These are phyloP conservation scores for Cytospora piceicola DNA, from an alignment of 2,329 filamentous ascomycete species.

Conservation along the genomic window DNA sequence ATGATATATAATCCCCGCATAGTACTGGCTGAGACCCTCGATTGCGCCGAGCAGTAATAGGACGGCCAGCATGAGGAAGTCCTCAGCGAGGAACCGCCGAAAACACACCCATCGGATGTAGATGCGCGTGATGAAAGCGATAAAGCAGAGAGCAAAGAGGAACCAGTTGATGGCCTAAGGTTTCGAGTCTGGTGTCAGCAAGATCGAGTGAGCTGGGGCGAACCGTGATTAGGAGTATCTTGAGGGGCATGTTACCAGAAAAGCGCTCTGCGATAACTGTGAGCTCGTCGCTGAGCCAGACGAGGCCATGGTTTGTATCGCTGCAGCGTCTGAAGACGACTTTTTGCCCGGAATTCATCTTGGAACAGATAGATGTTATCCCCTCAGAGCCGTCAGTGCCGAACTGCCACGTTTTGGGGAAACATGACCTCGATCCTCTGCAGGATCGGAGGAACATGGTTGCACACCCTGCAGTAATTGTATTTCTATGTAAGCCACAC, in stretches of 20 bases:
- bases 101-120: slow-evolving; percentile 29
- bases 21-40: slow-evolving; percentile 21
- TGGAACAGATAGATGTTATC: not conserved
- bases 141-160: slow-evolving; percentile 23
- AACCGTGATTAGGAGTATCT: not conserved
- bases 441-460: not conserved
- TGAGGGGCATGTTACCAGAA: slow-evolving; percentile 18
- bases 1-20: slow-evolving; percentile 24
- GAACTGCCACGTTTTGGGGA: not conserved
- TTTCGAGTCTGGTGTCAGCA: not conserved
- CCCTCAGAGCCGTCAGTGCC: not conserved
- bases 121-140: slow-evolving; percentile 23
- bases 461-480: not conserved
- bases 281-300: slow-evolving; percentile 7
- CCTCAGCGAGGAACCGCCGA: slow-evolving; percentile 25
- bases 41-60: slow-evolving; percentile 24
- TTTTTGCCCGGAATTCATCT: not conserved
- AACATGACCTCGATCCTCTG: slow-evolving; percentile 2
- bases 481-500: not conserved
- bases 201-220: not conserved
- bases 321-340: not conserved
- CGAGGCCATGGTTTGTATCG: slow-evolving; percentile 11
- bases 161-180: slow-evolving; percentile 28
- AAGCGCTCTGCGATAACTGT: slow-evolving; percentile 24
- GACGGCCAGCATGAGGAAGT: slow-evolving; percentile 28